Base-by-base conservation (phyloP, 805 yeast genomes). In the Ogataea philodendri region DNA sequence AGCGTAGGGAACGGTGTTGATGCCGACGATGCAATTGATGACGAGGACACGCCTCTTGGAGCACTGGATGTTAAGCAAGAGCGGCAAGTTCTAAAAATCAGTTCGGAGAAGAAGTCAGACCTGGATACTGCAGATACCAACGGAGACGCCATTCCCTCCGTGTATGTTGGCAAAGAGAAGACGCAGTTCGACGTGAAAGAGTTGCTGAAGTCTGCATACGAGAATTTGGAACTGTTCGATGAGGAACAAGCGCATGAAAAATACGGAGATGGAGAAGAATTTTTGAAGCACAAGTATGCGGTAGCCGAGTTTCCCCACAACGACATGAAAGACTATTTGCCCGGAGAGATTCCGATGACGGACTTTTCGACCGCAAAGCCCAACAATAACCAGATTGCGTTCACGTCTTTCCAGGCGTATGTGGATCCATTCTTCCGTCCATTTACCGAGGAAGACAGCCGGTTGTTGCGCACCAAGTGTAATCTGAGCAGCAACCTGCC, bases 261-360 rank as follows among this genome's bases (percentile, higher is more conserved):
- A n/a, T 87, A 87, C 5, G 78, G 75, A 26, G 40, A 39, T 14
- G 52, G 49, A 25, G 39, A 39, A 10, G 95, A 84, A 30, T 85
- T 74, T 49, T 59, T 84, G 40, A 83, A 84, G 54, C 70, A 70
- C 46, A 83, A 82, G 55, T 87, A 80, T 51, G 96, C 84, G 3
- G 98, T 93, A 10, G 84, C 93, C 0, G 78, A 89, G n/a, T 93
- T 78, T 56, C 98, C 98, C 0, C 74, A 79, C 20, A 69, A 69
- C 24, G 95, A 89, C 54, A 65, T 93, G 28, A 69, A 76, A 46
- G 82, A 78, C 37, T 60, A 83, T 43, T 66, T 93, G 19, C 96
- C 98, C 0, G 99, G 98, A 3, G 76, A 70, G 22, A 80, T 88
- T 16, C 98, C 98, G 8, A 79, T 84, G 57, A 73, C 71, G 37